Conservation (phyloP, 345 rosid species). For the Bretschneidera sinensis region DNA sequence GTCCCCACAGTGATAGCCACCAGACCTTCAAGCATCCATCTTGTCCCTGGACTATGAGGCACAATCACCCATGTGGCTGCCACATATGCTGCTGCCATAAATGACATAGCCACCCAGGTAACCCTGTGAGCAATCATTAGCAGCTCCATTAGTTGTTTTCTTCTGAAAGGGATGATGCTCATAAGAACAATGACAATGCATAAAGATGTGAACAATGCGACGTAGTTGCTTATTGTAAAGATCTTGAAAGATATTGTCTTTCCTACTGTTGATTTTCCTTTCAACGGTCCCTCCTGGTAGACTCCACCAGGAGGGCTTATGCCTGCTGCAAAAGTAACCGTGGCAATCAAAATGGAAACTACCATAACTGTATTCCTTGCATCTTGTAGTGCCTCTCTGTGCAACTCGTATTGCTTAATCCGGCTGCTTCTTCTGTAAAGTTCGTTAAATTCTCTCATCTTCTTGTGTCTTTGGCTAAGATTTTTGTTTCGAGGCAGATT, state of each 20-base stretch:
- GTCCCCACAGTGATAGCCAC: constrained; percentile 3
- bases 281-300: constrained; percentile 12
- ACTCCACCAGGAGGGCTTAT: constrained; percentile 24
- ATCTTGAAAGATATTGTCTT: constrained; percentile 20
- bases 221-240: constrained; percentile 19
- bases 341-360: constrained; percentile 21
- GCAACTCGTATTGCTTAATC: constrained; percentile 12
- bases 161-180: constrained; percentile 17
- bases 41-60: neutral
- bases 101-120: constrained; percentile 22
- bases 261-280: constrained; percentile 18
- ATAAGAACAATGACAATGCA: constrained; percentile 19
- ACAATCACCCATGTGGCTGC: constrained; percentile 20
- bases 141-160: constrained; percentile 12
- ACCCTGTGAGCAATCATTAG: constrained; percentile 17
- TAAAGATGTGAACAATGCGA: constrained; percentile 25
- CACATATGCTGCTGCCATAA: constrained; percentile 21
- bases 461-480: no score
- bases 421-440: no score
- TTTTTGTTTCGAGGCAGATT: no score
- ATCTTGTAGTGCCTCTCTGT: constrained; percentile 21
- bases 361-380: constrained; percentile 23
- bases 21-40: constrained; percentile 11
- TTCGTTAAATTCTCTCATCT: no score
- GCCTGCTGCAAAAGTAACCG: constrained; percentile 24